Evolutionary conservation across 176 grass and related monocot genomes (phyloP), one percentile per base, ranked within the genome.

Genomic region (Aegilops longissima): DNA sequence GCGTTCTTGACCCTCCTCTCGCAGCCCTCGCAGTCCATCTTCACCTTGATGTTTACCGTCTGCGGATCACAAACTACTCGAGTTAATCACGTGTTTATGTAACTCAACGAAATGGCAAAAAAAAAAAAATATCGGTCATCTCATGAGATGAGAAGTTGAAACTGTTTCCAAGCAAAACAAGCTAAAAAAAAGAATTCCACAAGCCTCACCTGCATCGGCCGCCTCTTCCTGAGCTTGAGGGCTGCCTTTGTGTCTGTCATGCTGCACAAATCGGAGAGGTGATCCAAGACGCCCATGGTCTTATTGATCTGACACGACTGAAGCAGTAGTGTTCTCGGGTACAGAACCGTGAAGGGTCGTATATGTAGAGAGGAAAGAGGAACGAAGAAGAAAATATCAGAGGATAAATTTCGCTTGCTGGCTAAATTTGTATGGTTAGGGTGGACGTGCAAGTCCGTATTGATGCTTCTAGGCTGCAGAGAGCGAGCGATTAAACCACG

Each of bases 21-120:
- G 73, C 95, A 97, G 9, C 95, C 95, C 14, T 97, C 95, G 61
- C 92, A 95, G 88, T 97, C 95, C 88, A 97, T 95, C 84, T 94
- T 94, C 84, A 97, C 92, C 90, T 91, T 95, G 67, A 95, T 84
- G 45, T 97, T 86, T 9, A 97, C 92, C 2, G 92, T 97, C 95
- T 97, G 83, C 72, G 36, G 14, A 33, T 66, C 3, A 33, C 2
- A 23, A 13, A 71, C 3, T 10, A 49, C 69, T 23, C 51, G 44
- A 52, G 42, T 45, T 77, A 25, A 42, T 52, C 76, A 70, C 51
- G 65, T 9, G 4, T 35, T 27, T 68, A 70, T 49, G 16, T 29
- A 49, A 49, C 17, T 23, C 5, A 36, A 76, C 20, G 9, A 56
- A 58, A 70, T 8, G 1, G 17, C 30, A 71, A 18, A 30, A 59